phyloP scores from a whole-genome alignment of 805 yeast genomes.

The Kodamaea laetipori region DNA sequence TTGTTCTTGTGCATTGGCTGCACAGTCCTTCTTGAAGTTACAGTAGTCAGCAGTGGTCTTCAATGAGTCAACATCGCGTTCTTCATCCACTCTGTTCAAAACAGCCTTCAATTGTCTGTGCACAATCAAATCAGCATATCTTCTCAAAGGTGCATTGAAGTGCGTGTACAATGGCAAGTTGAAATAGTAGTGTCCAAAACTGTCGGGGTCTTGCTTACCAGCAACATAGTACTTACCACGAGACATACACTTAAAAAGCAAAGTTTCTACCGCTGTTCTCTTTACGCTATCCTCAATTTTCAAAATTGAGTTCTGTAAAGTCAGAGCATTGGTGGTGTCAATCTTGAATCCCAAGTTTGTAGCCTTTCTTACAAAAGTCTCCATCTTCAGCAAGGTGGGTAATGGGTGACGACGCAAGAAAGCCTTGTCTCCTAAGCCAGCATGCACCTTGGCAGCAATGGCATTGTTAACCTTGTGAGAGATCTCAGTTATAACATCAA shows the following conservation, averaged over 20 bases:
- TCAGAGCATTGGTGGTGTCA: conserved; percentile 72
- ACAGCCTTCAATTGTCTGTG: conserved; percentile 86
- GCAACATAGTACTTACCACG: conserved; percentile 88
- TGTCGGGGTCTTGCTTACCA: conserved; percentile 80
- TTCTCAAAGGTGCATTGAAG: conserved; percentile 86
- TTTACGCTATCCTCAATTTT: conserved; percentile 59
- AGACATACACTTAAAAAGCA: conserved; percentile 77
- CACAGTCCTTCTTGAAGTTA: conserved; percentile 93
- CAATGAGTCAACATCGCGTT: conserved; percentile 60
- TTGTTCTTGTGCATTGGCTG: conserved; percentile 90
- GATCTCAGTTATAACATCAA: conserved; percentile 69
- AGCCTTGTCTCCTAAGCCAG: conserved; percentile 77
- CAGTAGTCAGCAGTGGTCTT: conserved; percentile 89
- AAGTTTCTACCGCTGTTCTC: conserved; percentile 75
- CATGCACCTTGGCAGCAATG: conserved; percentile 77
- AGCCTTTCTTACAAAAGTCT: conserved; percentile 73
- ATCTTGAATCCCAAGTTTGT: conserved; percentile 63
- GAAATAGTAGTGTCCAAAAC: conserved; percentile 75
- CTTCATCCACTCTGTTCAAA: conserved; percentile 45
- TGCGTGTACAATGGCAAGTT: conserved; percentile 88
- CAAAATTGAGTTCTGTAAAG: conserved; percentile 71
- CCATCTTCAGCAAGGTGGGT: conserved; percentile 81
- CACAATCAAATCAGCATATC: conserved; percentile 90
- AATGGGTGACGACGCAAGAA: conserved; percentile 84
- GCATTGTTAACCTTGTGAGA: conserved; percentile 80